These are phyloP conservation scores for Thamnidium elegans DNA, from an alignment of 192 early-diverging fungal genomes.

Conservation along the genomic window DNA sequence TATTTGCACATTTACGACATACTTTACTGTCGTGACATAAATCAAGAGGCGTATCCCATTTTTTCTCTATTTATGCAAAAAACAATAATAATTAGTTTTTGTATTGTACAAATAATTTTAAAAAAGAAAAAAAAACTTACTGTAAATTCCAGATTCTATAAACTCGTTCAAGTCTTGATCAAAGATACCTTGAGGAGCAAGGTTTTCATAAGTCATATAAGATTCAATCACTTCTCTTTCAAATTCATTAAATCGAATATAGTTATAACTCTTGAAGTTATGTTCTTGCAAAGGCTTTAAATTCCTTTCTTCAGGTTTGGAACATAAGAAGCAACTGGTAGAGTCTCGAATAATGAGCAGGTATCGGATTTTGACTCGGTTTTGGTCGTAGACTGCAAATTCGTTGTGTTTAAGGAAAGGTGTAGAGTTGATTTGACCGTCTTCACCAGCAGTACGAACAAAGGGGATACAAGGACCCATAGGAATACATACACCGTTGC, in stretches of 20 bases:
- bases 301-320: not conserved
- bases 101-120: not conserved
- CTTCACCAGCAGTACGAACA: not conserved
- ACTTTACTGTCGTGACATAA: slow-evolving; percentile 1
- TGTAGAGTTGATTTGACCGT: slow-evolving; percentile 10
- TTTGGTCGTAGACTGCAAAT: slow-evolving; percentile 72
- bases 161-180: slow-evolving; percentile 17
- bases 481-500: slow-evolving; percentile 25
- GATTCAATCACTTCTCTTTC: slow-evolving; percentile 13
- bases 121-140: slow-evolving; percentile 24
- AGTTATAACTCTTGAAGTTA: not conserved
- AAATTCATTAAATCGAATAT: slow-evolving; percentile 13
- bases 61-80: not conserved
- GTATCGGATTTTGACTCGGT: slow-evolving; percentile 72
- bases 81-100: not conserved
- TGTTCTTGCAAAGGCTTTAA: slow-evolving; percentile 11
- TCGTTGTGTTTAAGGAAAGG: slow-evolving; percentile 66
- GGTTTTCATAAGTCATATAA: slow-evolving; percentile 9
- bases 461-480: not conserved
- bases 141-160: slow-evolving; percentile 3
- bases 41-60: not conserved
- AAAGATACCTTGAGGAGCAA: slow-evolving; percentile 17
- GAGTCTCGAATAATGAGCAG: slow-evolving; percentile 37
- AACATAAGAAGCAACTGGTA: slow-evolving; percentile 18
- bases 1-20: slow-evolving; percentile 14